These are phyloP conservation scores for Penstemon eatonii DNA, from an alignment of 257 asterid species.

Conservation along the genomic window DNA sequence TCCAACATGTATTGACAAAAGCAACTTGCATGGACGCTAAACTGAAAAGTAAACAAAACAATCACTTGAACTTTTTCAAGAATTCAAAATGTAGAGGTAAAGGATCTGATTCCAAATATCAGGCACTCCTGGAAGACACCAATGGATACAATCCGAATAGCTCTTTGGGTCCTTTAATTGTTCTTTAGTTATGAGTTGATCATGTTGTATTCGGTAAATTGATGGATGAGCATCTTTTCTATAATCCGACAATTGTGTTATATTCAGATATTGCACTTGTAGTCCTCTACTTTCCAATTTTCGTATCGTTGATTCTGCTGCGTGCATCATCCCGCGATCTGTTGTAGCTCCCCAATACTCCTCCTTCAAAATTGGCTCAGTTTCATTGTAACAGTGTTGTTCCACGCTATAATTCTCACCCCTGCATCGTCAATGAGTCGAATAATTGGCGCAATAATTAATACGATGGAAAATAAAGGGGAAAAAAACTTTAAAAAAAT, in stretches of 20 bases:
- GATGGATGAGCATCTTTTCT: conserved; percentile 21
- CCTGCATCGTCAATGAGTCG: too few species aligned
- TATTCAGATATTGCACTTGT: conserved; percentile 19
- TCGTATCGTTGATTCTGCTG: conserved; percentile 36
- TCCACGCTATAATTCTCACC: conserved; percentile 39
- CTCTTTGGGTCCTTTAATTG: conserved; percentile 23
- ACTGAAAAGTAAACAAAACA: too few species aligned
- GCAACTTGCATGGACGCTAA: too few species aligned
- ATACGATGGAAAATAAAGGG: too few species aligned
- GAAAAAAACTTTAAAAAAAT: too few species aligned
- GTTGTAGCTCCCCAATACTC: conserved; percentile 37
- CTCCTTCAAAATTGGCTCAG: conserved; percentile 34
- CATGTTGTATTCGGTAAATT: neutral
- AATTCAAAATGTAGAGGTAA: conserved; percentile 30
- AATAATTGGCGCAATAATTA: too few species aligned
- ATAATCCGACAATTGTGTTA: conserved; percentile 16
- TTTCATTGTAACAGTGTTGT: conserved; percentile 42
- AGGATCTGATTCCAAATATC: conserved; percentile 42
- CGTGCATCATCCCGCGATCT: conserved; percentile 46
- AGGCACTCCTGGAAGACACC: conserved; percentile 51
- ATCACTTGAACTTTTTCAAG: neutral
- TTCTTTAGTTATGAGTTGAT: neutral
- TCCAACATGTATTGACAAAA: too few species aligned
- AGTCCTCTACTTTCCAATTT: conserved; percentile 39
- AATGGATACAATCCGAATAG: conserved; percentile 39